Conservation (phyloP, 176 grass and related monocot species). For the Carex myosuroides region DNA sequence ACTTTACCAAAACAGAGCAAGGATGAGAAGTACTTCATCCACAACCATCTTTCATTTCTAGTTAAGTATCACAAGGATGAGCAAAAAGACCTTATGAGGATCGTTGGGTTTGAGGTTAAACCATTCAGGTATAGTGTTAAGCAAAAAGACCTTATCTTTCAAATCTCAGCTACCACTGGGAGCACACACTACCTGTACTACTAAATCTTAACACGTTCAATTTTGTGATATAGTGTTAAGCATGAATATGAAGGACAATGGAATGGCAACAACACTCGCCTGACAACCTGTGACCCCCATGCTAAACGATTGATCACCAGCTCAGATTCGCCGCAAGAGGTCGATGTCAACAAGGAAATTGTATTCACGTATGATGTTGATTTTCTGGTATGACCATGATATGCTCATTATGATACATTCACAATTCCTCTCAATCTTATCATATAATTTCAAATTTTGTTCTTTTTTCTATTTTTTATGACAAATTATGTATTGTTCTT, state of each 20-base stretch:
- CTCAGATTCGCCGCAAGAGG: constrained; percentile 69
- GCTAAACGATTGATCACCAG: constrained; percentile 53
- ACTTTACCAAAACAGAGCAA: constrained; percentile 43
- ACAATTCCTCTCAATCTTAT: background rate
- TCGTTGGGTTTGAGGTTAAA: constrained; percentile 83
- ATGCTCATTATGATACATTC: background rate
- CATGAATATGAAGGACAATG: constrained; percentile 73
- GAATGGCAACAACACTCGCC: constrained; percentile 54
- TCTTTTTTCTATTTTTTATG: background rate
- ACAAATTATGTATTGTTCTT: background rate
- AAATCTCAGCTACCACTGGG: background rate
- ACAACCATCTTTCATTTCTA: constrained; percentile 75
- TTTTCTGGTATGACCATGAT: constrained; percentile 50
- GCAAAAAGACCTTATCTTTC: background rate
- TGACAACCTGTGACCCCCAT: constrained; percentile 83
- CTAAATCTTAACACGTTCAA: constrained; percentile 8
- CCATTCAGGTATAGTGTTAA: constrained; percentile 47
- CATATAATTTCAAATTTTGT: background rate
- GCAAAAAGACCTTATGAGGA: constrained; percentile 60
- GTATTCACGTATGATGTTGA: constrained; percentile 75
- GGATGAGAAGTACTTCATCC: constrained; percentile 83
- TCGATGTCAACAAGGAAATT: constrained; percentile 74
- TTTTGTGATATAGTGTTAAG: constrained; percentile 55
- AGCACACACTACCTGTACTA: constrained; percentile 3
- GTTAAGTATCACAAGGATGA: constrained; percentile 85